These are phyloP conservation scores for Petunia axillaris DNA, from an alignment of 257 asterid species.

Conservation along the genomic window DNA sequence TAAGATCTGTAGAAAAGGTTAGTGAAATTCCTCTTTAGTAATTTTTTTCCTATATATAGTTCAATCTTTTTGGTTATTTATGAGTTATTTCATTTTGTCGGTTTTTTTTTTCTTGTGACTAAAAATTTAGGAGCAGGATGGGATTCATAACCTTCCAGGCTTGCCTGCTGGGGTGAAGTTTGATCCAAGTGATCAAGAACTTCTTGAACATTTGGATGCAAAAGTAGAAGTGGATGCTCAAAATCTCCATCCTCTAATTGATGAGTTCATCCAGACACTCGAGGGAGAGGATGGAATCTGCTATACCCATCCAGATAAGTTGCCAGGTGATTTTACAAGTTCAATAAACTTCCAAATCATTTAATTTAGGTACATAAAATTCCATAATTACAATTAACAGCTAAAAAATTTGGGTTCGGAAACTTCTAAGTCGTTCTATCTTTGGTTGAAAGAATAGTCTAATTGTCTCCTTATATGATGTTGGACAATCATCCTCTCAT, in stretches of 20 bases:
- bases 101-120: background rate
- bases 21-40: background rate
- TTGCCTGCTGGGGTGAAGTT: conserved; percentile 58
- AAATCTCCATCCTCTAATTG: conserved; percentile 48
- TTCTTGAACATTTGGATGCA: conserved; percentile 55
- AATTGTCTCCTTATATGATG: no score
- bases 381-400: no score
- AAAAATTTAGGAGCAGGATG: conserved; percentile 29
- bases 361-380: background rate
- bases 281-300: conserved; percentile 55
- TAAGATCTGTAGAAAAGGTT: conserved; percentile 45
- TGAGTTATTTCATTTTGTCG: background rate
- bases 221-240: conserved; percentile 47
- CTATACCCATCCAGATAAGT: conserved; percentile 54
- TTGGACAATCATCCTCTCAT: no score
- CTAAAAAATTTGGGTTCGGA: no score
- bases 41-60: no score
- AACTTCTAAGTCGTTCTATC: no score
- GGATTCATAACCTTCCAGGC: conserved; percentile 47
- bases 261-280: conserved; percentile 50
- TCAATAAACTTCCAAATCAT: background rate
- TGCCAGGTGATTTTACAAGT: conserved; percentile 40
- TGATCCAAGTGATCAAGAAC: conserved; percentile 56
- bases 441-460: no score
- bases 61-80: no score